A percentile compares a stretch with the other conserved stretches of the same genome.
These are phyloP conservation scores for Coemansia sp. DNA, from an alignment of 192 early-diverging fungal genomes.

Conservation along the genomic window DNA sequence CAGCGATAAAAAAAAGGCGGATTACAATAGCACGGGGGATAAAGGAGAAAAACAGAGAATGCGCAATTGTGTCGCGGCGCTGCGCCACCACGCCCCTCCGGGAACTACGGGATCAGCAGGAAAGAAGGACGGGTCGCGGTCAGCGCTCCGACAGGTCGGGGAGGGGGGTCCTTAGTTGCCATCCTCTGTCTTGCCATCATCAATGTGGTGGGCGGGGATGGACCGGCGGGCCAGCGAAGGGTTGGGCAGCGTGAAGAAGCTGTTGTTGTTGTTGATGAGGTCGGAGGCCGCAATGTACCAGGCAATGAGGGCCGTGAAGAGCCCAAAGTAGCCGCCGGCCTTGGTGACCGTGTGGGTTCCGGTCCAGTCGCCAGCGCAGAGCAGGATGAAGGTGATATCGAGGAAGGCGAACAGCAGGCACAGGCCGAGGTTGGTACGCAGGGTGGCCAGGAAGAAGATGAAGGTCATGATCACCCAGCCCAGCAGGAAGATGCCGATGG, in stretches of 20 bases:
- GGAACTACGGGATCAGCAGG: too few species aligned
- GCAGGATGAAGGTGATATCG: slow-evolving; percentile 62
- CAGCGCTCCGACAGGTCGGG: too few species aligned
- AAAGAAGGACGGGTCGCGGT: too few species aligned
- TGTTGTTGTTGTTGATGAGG: slow-evolving; percentile 51
- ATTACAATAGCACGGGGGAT: background rate
- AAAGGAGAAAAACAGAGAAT: background rate
- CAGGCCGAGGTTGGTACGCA: slow-evolving; percentile 58
- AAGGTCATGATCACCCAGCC: slow-evolving; percentile 66
- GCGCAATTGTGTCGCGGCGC: too few species aligned
- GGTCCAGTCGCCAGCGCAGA: slow-evolving; percentile 58
- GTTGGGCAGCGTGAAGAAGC: slow-evolving; percentile 55
- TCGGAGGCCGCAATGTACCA: slow-evolving; percentile 69
- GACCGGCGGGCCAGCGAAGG: slow-evolving; percentile 27
- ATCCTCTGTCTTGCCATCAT: slow-evolving; percentile 36
- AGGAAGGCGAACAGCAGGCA: slow-evolving; percentile 62
- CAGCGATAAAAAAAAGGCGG: background rate
- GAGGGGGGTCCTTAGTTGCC: slow-evolving; percentile 16
- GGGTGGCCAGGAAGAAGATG: slow-evolving; percentile 60
- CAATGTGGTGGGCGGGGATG: background rate
- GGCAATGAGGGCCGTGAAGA: slow-evolving; percentile 66
- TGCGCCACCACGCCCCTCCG: too few species aligned
- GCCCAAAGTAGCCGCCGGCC: slow-evolving; percentile 66
- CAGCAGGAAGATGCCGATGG: slow-evolving; percentile 60
- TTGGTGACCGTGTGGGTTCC: slow-evolving; percentile 40